These are phyloP conservation scores for Globisporangium parvum DNA, from an alignment of 352 stramenopile genomes.

Conservation along the genomic window DNA sequence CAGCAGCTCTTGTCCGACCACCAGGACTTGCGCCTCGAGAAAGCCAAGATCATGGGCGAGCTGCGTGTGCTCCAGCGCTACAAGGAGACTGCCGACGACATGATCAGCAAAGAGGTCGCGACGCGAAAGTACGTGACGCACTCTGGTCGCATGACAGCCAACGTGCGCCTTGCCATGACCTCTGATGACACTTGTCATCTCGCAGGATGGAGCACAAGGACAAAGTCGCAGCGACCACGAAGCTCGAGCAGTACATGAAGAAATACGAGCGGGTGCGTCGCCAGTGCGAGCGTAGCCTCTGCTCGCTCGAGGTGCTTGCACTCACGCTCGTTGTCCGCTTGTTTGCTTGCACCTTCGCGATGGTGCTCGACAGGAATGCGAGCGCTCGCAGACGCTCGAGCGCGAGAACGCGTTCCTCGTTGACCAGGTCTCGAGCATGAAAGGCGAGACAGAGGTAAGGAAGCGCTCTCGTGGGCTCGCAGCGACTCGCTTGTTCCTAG, in stretches of 20 bases:
- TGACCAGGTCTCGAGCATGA: slow-evolving; percentile 66
- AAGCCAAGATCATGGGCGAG: slow-evolving; percentile 61
- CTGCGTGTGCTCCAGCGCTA: slow-evolving; percentile 63
- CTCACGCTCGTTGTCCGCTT: no score
- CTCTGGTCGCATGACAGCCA: background rate
- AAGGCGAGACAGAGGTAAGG: slow-evolving; percentile 55
- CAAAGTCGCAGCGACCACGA: slow-evolving; percentile 50
- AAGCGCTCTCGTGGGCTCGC: background rate
- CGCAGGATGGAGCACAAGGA: slow-evolving; percentile 59
- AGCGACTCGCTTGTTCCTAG: background rate
- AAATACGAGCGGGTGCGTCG: slow-evolving; percentile 59
- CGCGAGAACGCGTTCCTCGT: slow-evolving; percentile 64
- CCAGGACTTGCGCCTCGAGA: slow-evolving; percentile 61
- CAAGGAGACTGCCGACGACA: slow-evolving; percentile 67
- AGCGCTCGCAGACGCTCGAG: slow-evolving; percentile 48
- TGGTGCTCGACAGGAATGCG: slow-evolving; percentile 32
- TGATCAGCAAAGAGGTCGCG: slow-evolving; percentile 46
- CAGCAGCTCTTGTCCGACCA: slow-evolving; percentile 58
- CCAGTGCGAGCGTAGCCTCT: background rate
- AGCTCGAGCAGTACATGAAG: slow-evolving; percentile 76
- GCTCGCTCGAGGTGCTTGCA: no score
- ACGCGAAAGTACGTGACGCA: slow-evolving; percentile 36
- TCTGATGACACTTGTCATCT: background rate
- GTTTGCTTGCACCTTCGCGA: background rate
- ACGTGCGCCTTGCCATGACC: background rate